Evolutionary conservation across 2,329 filamentous ascomycete genomes (phyloP), one percentile per base, ranked within the genome.

Genomic region (Diaporthe aspalathi): DNA sequence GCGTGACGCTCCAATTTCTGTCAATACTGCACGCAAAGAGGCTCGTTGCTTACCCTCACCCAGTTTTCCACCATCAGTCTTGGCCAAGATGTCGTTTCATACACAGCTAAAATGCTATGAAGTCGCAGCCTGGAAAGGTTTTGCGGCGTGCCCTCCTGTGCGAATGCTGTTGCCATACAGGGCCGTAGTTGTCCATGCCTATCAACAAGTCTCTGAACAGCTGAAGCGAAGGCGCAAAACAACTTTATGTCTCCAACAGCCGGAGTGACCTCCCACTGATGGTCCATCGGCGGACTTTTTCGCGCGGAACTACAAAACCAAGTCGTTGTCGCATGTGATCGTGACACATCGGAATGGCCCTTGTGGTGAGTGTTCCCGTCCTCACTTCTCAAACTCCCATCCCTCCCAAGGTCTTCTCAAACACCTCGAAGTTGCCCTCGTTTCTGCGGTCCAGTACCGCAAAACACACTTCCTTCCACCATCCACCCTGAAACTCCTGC

Each of bases 381-480:
- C 22, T 40, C 40, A 43, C 14, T 29, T 29, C 72, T 74, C 67
- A 81, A 32, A 79, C 74, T 70, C 79, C 73, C 68, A 81, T 65
- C 22, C 79, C 80, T 53, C 78, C 79, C 35, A 87, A 76, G 7
- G 80, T 67, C 29, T 80, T 75, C 40, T 83, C 80, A 79, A 90
- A 88, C 1, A 84, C 73, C 22, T 84, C 83, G 76, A 83, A 85
- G 75, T 89, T 87, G 1, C 85, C 83, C 62, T 84, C 81, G 69
- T 79, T 79, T 68, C 77, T 79, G 35, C 70, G 76, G 74, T 87
- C 86, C 69, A 81, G 81, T 57, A 93, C 86, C 0, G 91, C 91
- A 83, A 93, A 93, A 71, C 88, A 84, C n/a, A 93, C 79, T 67
- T 86, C 84, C 75, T 80, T 77, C 88, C 90, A 92, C 88, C 90